Percentiles rank a stretch among this genome's conserved stretches.
These are phyloP conservation scores for Marchantia polymorpha DNA, from an alignment of 225 moss, liverwort and hornwort species.

Conservation along the genomic window DNA sequence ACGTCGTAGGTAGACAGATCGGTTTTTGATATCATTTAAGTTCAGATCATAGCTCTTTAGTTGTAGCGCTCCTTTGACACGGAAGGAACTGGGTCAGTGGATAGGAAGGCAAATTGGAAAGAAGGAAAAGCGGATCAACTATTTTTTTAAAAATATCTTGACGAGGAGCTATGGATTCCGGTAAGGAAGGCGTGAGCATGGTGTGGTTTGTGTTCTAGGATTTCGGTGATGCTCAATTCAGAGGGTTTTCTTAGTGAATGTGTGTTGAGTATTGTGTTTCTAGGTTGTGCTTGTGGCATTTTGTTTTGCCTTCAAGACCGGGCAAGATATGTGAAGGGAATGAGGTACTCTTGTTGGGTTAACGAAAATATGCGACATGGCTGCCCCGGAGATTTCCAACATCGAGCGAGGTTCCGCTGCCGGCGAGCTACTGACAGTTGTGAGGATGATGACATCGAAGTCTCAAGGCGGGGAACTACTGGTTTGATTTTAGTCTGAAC, in stretches of 20 bases:
- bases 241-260: background rate
- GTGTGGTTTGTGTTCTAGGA: background rate
- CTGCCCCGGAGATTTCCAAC: background rate
- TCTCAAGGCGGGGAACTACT: background rate
- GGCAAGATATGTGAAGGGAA: background rate
- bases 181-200: slow-evolving; percentile 11
- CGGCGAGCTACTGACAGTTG: background rate
- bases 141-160: background rate
- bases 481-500: background rate
- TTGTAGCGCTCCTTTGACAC: background rate
- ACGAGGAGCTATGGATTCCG: slow-evolving; percentile 22
- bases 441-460: background rate
- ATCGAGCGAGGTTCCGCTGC: background rate
- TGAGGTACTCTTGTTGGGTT: background rate
- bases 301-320: background rate
- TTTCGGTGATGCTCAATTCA: background rate
- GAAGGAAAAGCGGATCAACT: slow-evolving; percentile 9
- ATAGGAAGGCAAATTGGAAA: background rate
- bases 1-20: slow-evolving; percentile 4
- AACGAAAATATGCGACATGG: background rate
- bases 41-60: background rate
- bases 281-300: background rate
- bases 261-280: background rate
- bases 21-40: background rate
- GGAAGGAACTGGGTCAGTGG: background rate